Conservation (phyloP, 768 basidiomycete species). For the Hypholoma fasciculare region DNA sequence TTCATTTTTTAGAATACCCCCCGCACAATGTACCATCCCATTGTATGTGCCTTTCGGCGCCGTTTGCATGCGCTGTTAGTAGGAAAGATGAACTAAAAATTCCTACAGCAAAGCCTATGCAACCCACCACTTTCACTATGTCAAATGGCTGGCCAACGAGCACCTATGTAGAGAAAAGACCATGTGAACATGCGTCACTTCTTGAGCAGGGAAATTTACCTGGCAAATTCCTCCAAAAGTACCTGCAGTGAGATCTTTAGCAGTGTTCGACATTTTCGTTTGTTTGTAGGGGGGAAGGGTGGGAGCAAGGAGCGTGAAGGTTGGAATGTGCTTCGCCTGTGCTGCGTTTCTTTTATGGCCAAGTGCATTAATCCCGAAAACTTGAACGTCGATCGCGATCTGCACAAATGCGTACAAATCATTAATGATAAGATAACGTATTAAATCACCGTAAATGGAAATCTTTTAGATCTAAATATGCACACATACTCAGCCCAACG, state of each 20-base stretch:
- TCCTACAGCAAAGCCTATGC: neutral
- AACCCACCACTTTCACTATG: conserved; percentile 92
- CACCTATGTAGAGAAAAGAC: conserved; percentile 45
- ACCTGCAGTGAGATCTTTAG: conserved; percentile 87
- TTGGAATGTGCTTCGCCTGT: neutral
- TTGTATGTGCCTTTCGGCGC: conserved; percentile 85
- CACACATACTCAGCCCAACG: neutral
- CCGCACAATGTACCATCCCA: conserved; percentile 87
- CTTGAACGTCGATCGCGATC: conserved; percentile 5
- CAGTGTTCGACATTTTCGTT: conserved; percentile 56
- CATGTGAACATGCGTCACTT: conserved; percentile 17
- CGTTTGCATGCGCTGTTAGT: conserved; percentile 86
- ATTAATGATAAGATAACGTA: conserved; percentile 27
- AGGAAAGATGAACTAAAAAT: neutral
- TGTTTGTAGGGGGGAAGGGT: neutral
- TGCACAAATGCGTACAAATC: conserved; percentile 31
- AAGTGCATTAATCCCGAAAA: conserved; percentile 3
- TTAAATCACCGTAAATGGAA: neutral
- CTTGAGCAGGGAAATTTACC: conserved; percentile 33
- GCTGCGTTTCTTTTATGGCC: neutral
- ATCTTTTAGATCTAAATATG: conserved; percentile 15
- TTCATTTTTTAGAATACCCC: conserved; percentile 88
- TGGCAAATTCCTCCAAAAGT: conserved; percentile 91
- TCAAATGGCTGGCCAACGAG: conserved; percentile 95
- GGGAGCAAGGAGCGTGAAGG: conserved; percentile 5